Evolutionary conservation across 2,329 filamentous ascomycete genomes (phyloP).

Genomic region (Ascochyta viciae-villosae): DNA sequence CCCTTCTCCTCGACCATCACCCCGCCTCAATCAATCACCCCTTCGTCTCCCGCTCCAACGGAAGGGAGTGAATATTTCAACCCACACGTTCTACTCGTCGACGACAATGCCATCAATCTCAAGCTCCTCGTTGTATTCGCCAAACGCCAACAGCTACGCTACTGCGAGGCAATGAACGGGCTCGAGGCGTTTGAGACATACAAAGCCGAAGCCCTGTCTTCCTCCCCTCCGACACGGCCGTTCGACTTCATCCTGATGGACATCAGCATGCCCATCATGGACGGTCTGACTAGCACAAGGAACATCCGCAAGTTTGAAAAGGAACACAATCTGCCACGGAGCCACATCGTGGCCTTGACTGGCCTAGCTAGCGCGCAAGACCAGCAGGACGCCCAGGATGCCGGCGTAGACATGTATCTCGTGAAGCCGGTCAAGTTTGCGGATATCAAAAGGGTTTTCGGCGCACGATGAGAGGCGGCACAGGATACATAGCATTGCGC

Average conservation of each 20-base stretch:
- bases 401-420: slow-evolving; percentile 48
- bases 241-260: slow-evolving; percentile 48
- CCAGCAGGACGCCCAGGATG: slow-evolving; percentile 43
- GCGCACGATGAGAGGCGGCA: background rate
- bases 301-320: slow-evolving; percentile 38
- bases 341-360: slow-evolving; percentile 47
- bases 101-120: slow-evolving; percentile 47
- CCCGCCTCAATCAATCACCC: slow-evolving; percentile 20
- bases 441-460: slow-evolving; percentile 40
- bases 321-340: slow-evolving; percentile 27
- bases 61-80: slow-evolving; percentile 36
- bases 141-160: slow-evolving; percentile 38
- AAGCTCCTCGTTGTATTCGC: slow-evolving; percentile 52
- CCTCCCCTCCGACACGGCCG: slow-evolving; percentile 24
- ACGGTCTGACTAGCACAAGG: slow-evolving; percentile 48
- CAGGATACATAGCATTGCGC: background rate
- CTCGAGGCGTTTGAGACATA: slow-evolving; percentile 40
- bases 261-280: slow-evolving; percentile 46
- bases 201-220: slow-evolving; percentile 26
- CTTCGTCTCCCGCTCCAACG: slow-evolving; percentile 21
- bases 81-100: slow-evolving; percentile 42
- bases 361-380: slow-evolving; percentile 47
- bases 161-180: slow-evolving; percentile 41
- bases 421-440: slow-evolving; percentile 50
- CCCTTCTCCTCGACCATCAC: slow-evolving; percentile 24